These are phyloP conservation scores for Penicillium olsonii DNA, from an alignment of 2,329 filamentous ascomycete genomes.

Conservation along the genomic window DNA sequence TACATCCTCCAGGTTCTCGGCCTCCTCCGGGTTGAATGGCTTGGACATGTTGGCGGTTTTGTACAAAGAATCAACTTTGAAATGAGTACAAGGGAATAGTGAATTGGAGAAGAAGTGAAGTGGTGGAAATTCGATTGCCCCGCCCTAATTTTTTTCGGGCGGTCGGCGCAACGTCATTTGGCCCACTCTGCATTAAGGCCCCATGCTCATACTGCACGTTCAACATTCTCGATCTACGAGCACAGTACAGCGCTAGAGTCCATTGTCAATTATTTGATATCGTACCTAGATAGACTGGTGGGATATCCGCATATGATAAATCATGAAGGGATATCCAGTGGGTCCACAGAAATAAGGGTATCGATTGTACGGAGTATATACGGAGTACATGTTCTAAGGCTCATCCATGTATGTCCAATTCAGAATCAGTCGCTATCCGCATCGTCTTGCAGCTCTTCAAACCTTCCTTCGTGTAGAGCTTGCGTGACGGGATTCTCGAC, in stretches of 20 bases:
- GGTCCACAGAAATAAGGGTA: neutral
- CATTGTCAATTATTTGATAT: no score
- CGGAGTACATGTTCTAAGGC: neutral
- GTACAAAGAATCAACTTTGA: neutral
- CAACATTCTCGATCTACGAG: no score
- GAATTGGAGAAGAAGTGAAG: conserved; percentile 7
- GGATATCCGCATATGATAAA: neutral
- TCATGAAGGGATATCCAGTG: neutral
- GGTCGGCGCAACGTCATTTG: conserved; percentile 26
- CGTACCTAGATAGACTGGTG: no score
- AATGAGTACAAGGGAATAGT: conserved; percentile 1
- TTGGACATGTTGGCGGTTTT: conserved; percentile 37
- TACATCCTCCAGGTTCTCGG: conserved; percentile 70
- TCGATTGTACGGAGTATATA: neutral
- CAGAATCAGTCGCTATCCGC: conserved; percentile 34
- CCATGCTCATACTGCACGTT: neutral
- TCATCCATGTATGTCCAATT: neutral
- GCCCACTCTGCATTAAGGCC: neutral
- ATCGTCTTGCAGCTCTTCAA: conserved; percentile 68
- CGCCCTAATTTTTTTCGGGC: conserved; percentile 38
- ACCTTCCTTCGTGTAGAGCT: conserved; percentile 68
- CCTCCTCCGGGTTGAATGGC: conserved; percentile 60
- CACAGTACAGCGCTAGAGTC: no score
- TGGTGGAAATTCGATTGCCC: conserved; percentile 22
- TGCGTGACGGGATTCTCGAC: conserved; percentile 77